phyloP scores from a whole-genome alignment of 177 flowering plant genomes.

The Vitis hybrid region DNA sequence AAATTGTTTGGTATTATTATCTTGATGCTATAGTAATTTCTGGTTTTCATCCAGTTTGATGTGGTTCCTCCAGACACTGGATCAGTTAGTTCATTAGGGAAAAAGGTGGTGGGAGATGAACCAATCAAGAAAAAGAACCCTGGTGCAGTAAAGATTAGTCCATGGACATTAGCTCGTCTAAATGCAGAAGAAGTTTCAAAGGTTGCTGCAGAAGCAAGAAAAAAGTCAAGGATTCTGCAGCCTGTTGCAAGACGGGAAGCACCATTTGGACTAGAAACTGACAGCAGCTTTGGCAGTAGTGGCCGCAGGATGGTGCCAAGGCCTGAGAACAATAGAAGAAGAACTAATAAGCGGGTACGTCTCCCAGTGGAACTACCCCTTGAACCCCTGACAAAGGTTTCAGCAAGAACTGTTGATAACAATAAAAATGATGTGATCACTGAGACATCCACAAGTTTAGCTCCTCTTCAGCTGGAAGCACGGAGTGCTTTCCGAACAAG shows the following conservation, averaged over 20 bases:
- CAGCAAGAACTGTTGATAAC: constrained; percentile 34
- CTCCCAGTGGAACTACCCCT: constrained; percentile 63
- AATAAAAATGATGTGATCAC: constrained; percentile 20
- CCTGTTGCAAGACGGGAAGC: constrained; percentile 62
- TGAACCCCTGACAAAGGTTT: constrained; percentile 39
- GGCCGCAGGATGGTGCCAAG: constrained; percentile 51
- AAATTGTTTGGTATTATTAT: background rate
- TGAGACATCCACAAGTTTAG: constrained; percentile 54
- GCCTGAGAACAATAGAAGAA: constrained; percentile 53
- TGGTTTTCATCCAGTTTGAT: constrained; percentile 68
- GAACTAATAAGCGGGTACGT: constrained; percentile 58
- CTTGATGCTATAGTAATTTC: background rate
- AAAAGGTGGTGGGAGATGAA: constrained; percentile 52
- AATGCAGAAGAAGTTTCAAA: constrained; percentile 90
- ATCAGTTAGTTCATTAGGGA: constrained; percentile 74
- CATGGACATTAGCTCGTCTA: constrained; percentile 94
- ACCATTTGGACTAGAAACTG: constrained; percentile 50
- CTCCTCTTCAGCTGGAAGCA: constrained; percentile 89
- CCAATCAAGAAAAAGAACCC: constrained; percentile 61
- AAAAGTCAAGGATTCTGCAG: constrained; percentile 80
- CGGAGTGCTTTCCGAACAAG: constrained; percentile 77
- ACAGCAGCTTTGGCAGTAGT: constrained; percentile 75
- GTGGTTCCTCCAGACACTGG: constrained; percentile 88
- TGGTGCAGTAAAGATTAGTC: constrained; percentile 77
- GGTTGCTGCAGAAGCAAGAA: constrained; percentile 88